These are phyloP conservation scores for Fennellomyces sp. DNA, from an alignment of 371 early-diverging fungal species.

Conservation along the genomic window DNA sequence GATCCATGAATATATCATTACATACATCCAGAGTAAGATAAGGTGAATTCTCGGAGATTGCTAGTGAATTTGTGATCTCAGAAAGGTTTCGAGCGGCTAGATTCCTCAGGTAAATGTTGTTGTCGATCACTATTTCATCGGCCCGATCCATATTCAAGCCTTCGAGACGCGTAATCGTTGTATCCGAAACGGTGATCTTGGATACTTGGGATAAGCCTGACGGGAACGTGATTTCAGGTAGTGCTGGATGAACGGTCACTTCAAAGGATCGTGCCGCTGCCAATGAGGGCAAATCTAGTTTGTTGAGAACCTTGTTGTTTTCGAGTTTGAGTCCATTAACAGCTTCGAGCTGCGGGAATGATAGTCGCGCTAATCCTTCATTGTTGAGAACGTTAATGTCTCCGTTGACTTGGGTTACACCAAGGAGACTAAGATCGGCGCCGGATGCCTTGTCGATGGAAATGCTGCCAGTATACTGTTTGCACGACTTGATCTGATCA, in stretches of 20 bases:
- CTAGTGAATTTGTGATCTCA: slow-evolving; percentile 27
- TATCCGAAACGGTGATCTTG: slow-evolving; percentile 40
- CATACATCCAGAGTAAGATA: slow-evolving; percentile 36
- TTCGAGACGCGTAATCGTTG: slow-evolving; percentile 41
- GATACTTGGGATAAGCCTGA: slow-evolving; percentile 37
- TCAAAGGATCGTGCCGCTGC: slow-evolving; percentile 34
- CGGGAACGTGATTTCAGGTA: slow-evolving; percentile 41
- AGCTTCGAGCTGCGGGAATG: slow-evolving; percentile 40
- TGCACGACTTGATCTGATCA: slow-evolving; percentile 38
- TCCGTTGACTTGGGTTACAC: slow-evolving; percentile 40
- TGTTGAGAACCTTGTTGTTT: slow-evolving; percentile 45
- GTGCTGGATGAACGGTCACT: slow-evolving; percentile 44
- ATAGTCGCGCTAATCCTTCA: slow-evolving; percentile 29
- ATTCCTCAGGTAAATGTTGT: slow-evolving; percentile 50
- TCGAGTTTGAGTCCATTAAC: slow-evolving; percentile 46
- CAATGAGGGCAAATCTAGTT: slow-evolving; percentile 34
- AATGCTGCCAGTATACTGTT: slow-evolving; percentile 43
- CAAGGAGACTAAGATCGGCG: slow-evolving; percentile 22
- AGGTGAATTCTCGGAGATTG: slow-evolving; percentile 51
- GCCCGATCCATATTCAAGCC: slow-evolving; percentile 36
- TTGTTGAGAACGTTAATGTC: slow-evolving; percentile 48
- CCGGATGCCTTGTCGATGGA: slow-evolving; percentile 30
- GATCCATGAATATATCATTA: slow-evolving; percentile 17
- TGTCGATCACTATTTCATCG: slow-evolving; percentile 41
- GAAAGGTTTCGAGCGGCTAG: slow-evolving; percentile 37